Evolutionary conservation across 768 basidiomycete species (phyloP), one percentile per base, ranked within the genome.

Genomic region (Amanita inopinata): DNA sequence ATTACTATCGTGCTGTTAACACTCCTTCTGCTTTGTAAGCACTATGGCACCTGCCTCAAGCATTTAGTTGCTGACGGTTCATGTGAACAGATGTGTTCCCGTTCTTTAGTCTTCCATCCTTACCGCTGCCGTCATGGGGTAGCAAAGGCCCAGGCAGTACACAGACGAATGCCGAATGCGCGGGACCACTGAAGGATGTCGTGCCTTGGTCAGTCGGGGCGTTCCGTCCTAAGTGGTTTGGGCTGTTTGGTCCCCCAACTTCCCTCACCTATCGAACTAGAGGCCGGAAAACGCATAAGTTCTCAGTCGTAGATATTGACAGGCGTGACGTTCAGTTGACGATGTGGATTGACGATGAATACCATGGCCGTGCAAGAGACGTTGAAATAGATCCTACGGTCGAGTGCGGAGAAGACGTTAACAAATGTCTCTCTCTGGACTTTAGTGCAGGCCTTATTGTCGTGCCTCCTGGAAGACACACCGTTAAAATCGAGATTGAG

Each of bases 321-420:
- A 36, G 23, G 19, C 38, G 40, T 10, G 46, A 47, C 19, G 36
- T 42, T 7, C 28, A 36, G 22, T 28, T 47, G 20, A 19, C 15
- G n/a, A 34, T 47, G 20, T 41, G n/a, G 15, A 14, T 47, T 15
- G 46, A 47, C 23, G 33, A 46, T n/a, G 19, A 41, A 41, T 38
- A 32, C 5, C 20, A 17, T 17, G 38, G 34, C 11, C 22, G 25
- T n/a, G n/a, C 28, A 31, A 30, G 43, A 32, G 28, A 27, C 17
- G 27, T 45, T 12, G 35, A 37, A 6, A 15, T 37, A 18, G 35
- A 45, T 9, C 12, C 18, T 6, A 45, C 34, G 7, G 43, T 38
- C 11, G 27, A 45, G 11, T 45, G 43, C 22, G 43, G 43, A 12
- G 43, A 38, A 3, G 22, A 45, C 18, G 12, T 37, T 14, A 17